phyloP scores from a whole-genome alignment of 2,329 filamentous ascomycete species.

The Aureobasidium lini region DNA sequence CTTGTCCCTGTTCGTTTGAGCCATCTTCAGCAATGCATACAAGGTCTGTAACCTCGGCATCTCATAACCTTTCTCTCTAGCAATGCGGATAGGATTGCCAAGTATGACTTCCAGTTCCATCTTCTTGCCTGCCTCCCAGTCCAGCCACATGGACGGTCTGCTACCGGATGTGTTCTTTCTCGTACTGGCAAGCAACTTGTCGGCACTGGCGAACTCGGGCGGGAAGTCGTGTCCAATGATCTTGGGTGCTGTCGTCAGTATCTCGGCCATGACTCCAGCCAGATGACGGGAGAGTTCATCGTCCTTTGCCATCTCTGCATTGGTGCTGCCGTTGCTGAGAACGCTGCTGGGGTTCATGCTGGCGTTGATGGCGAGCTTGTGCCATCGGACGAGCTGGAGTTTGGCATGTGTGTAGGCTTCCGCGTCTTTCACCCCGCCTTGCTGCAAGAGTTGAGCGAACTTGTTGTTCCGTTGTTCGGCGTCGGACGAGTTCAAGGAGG shows the following conservation, averaged over 20 bases:
- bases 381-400: conserved; percentile 64
- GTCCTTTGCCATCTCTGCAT: conserved; percentile 59
- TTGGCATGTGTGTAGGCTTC: conserved; percentile 57
- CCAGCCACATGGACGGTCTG: conserved; percentile 52
- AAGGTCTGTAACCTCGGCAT: conserved; percentile 58
- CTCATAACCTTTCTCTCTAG: conserved; percentile 53
- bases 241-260: conserved; percentile 55
- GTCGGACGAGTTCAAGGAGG: conserved; percentile 27
- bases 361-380: conserved; percentile 70
- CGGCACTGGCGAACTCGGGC: conserved; percentile 51
- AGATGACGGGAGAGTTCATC: conserved; percentile 56
- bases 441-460: conserved; percentile 49
- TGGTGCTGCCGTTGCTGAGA: conserved; percentile 56
- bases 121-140: conserved; percentile 48
- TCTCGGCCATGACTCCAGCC: conserved; percentile 61
- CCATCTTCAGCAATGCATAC: conserved; percentile 58
- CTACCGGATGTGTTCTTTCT: conserved; percentile 55
- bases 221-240: conserved; percentile 57
- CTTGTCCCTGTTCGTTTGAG: conserved; percentile 47
- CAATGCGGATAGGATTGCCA: conserved; percentile 62
- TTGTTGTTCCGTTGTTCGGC: conserved; percentile 38
- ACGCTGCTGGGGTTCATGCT: conserved; percentile 68
- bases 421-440: conserved; percentile 60
- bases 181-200: conserved; percentile 56
- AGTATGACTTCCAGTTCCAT: conserved; percentile 68